phyloP scores from a whole-genome alignment of 305 asterid genomes.

The Rubia peregrina region DNA sequence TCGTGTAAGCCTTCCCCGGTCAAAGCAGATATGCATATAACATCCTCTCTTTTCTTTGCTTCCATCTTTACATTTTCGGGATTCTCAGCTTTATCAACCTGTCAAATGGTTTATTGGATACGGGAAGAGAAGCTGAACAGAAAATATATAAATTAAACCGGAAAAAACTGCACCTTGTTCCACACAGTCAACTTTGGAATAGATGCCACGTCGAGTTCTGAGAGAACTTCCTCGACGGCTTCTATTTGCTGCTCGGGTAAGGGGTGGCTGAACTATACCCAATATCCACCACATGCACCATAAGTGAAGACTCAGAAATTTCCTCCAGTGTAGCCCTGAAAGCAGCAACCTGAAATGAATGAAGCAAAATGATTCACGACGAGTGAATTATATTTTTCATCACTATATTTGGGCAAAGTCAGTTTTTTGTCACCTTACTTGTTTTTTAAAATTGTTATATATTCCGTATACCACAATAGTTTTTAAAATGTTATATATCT shows the following conservation, averaged over 20 bases:
- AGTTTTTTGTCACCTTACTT: too few species aligned
- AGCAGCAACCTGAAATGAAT: constrained; percentile 68
- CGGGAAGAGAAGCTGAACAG: not conserved
- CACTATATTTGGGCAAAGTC: too few species aligned
- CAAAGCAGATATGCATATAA: constrained; percentile 77
- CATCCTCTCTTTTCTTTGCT: constrained; percentile 50
- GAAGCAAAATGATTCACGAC: not conserved
- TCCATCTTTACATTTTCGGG: constrained; percentile 56
- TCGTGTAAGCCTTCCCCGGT: constrained; percentile 90
- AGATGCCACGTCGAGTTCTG: constrained; percentile 66
- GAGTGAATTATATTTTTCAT: too few species aligned
- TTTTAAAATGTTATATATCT: too few species aligned
- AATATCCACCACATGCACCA: constrained; percentile 92
- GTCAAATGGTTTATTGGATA: constrained; percentile 14
- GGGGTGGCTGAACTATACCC: constrained; percentile 89
- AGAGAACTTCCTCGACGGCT: constrained; percentile 88
- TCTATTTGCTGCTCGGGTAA: constrained; percentile 75
- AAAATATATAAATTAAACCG: not conserved
- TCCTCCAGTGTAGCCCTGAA: constrained; percentile 96
- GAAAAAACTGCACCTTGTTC: constrained; percentile 63
- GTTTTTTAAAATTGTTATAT: too few species aligned
- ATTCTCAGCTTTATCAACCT: constrained; percentile 75
- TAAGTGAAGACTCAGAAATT: constrained; percentile 77
- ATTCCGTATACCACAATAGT: too few species aligned
- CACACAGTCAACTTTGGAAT: constrained; percentile 77